phyloP scores from a whole-genome alignment of 2,329 filamentous ascomycete genomes.

The Metarhizium rileyi region DNA sequence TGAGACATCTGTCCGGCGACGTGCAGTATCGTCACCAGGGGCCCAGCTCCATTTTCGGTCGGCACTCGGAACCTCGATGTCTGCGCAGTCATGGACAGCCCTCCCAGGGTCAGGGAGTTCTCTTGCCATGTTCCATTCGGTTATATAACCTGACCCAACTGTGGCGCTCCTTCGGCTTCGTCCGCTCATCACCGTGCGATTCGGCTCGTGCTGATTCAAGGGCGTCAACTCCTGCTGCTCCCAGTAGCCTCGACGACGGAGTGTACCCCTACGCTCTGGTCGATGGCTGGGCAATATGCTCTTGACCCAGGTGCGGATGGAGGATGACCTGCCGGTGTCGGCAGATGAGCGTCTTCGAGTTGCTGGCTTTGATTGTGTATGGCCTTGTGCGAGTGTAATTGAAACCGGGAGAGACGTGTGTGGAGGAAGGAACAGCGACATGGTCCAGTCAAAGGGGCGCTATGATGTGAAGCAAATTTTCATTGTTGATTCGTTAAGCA shows the following conservation, averaged over 20 bases:
- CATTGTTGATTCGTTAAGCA: neutral
- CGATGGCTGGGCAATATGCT: slow-evolving; percentile 38
- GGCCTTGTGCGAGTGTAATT: slow-evolving; percentile 1
- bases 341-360: neutral
- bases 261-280: slow-evolving; percentile 40
- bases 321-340: slow-evolving; percentile 11
- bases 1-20: slow-evolving; percentile 2
- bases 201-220: neutral
- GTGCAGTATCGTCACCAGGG: slow-evolving; percentile 4
- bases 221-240: slow-evolving; percentile 12
- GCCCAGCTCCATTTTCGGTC: slow-evolving; percentile 13
- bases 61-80: neutral
- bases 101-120: slow-evolving; percentile 11
- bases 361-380: neutral
- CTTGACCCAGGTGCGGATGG: slow-evolving; percentile 31
- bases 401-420: slow-evolving; percentile 11
- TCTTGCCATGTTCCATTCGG: slow-evolving; percentile 27
- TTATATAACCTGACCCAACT: slow-evolving; percentile 20
- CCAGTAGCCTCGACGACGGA: slow-evolving; percentile 24
- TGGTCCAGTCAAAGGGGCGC: slow-evolving; percentile 2
- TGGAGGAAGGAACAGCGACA: slow-evolving; percentile 14
- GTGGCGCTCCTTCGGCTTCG: slow-evolving; percentile 12
- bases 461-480: neutral
- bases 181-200: slow-evolving; percentile 9
- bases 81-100: neutral